These are phyloP conservation scores for Dentipellis sp. DNA, from an alignment of 768 basidiomycete genomes.

Conservation along the genomic window DNA sequence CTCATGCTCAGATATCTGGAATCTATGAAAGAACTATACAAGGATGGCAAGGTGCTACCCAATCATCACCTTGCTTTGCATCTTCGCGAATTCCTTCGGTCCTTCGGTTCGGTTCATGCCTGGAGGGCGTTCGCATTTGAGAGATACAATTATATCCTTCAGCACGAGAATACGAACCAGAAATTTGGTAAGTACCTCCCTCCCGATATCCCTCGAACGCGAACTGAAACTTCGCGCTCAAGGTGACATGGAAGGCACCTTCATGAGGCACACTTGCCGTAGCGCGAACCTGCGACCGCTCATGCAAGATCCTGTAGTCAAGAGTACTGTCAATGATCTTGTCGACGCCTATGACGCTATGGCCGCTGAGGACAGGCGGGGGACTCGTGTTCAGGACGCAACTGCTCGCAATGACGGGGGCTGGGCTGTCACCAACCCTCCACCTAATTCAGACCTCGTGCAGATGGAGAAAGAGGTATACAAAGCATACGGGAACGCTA, in stretches of 20 bases:
- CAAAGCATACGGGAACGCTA: no score
- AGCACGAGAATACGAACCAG: slow-evolving; percentile 21
- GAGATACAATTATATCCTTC: slow-evolving; percentile 23
- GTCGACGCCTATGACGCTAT: neutral
- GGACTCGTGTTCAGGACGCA: neutral
- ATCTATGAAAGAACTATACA: slow-evolving; percentile 22
- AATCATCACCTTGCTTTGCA: slow-evolving; percentile 36
- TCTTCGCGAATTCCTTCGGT: slow-evolving; percentile 20
- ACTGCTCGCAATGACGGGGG: neutral
- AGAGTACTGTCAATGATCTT: neutral
- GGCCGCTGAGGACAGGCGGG: neutral
- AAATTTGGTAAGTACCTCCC: slow-evolving; percentile 24
- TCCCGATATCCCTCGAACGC: neutral
- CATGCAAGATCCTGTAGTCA: neutral
- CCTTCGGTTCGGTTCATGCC: slow-evolving; percentile 27
- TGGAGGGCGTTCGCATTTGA: slow-evolving; percentile 31
- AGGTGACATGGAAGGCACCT: slow-evolving; percentile 23
- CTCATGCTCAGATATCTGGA: slow-evolving; percentile 25
- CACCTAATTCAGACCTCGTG: no score
- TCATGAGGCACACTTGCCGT: neutral
- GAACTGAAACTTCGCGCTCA: neutral
- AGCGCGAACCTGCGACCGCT: neutral
- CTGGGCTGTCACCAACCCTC: no score
- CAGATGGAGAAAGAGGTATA: no score
- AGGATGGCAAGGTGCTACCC: slow-evolving; percentile 18